Evolutionary conservation across 495 filamentous ascomycete species (phyloP).

Genomic region (Stereocaulon alpinum): DNA sequence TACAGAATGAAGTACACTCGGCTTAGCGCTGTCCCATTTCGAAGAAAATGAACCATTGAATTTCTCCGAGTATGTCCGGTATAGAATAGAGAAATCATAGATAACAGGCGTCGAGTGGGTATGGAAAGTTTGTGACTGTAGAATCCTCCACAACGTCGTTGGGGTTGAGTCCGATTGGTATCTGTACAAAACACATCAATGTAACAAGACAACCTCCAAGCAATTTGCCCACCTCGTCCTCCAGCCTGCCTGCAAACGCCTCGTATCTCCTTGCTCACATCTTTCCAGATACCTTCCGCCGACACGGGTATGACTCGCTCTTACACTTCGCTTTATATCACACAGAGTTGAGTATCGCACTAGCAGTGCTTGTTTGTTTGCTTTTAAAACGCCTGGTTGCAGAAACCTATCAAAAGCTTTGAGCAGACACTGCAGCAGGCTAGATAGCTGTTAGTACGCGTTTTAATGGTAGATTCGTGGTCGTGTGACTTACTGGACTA

Average conservation of each 20-base stretch:
- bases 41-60: background rate
- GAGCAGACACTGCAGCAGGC: conserved; percentile 39
- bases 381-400: background rate
- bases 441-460: conserved; percentile 14
- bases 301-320: background rate
- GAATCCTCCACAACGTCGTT: background rate
- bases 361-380: background rate
- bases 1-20: too few species aligned
- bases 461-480: background rate
- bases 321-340: background rate
- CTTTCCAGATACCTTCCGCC: background rate
- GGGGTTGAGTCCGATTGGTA: background rate
- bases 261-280: background rate
- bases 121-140: background rate
- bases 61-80: background rate
- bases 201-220: conserved; percentile 4
- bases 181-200: conserved; percentile 6
- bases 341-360: conserved; percentile 8
- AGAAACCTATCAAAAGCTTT: conserved; percentile 30
- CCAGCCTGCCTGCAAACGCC: background rate
- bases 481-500: conserved; percentile 62
- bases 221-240: background rate
- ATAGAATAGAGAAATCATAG: background rate
- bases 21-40: too few species aligned
- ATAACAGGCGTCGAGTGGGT: background rate